Conservation (phyloP, 176 grass and related monocot genomes). For the Elaeis guineensis region DNA sequence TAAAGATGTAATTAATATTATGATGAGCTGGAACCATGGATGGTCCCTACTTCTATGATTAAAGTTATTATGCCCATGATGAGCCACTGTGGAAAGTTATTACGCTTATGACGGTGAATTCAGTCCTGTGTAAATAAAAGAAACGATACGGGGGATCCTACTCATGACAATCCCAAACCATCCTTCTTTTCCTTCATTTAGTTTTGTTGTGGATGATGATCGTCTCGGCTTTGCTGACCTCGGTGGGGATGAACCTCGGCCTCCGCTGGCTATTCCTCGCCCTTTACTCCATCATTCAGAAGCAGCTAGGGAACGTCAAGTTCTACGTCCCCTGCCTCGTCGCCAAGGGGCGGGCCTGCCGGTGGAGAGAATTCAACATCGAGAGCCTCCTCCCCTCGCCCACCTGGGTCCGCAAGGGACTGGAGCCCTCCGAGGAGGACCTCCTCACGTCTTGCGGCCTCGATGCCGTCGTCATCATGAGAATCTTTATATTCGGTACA, state of each 20-base stretch:
- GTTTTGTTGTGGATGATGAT: slow-evolving; percentile 31
- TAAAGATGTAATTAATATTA: no score
- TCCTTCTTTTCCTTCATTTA: background rate
- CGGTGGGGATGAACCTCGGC: slow-evolving; percentile 82
- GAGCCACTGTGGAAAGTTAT: no score
- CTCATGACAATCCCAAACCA: background rate
- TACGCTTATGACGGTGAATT: no score
- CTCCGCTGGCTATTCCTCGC: slow-evolving; percentile 53
- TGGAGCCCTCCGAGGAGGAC: slow-evolving; percentile 63
- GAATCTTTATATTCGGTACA: slow-evolving; percentile 81
- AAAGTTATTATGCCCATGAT: no score
- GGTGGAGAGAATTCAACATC: slow-evolving; percentile 17
- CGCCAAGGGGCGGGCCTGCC: slow-evolving; percentile 8
- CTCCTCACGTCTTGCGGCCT: slow-evolving; percentile 60
- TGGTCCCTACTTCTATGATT: no score
- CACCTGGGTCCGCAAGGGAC: slow-evolving; percentile 44
- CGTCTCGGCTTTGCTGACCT: slow-evolving; percentile 79
- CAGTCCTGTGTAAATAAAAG: no score
- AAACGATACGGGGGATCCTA: no score
- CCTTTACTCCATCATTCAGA: slow-evolving; percentile 66
- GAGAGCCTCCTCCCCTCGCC: slow-evolving; percentile 38
- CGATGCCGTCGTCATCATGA: slow-evolving; percentile 75
- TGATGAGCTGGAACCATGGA: no score
- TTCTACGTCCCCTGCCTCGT: slow-evolving; percentile 65
- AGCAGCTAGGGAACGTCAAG: slow-evolving; percentile 33